These are phyloP conservation scores for Beauveria caledonica DNA, from an alignment of 2,329 filamentous ascomycete genomes.

Conservation along the genomic window DNA sequence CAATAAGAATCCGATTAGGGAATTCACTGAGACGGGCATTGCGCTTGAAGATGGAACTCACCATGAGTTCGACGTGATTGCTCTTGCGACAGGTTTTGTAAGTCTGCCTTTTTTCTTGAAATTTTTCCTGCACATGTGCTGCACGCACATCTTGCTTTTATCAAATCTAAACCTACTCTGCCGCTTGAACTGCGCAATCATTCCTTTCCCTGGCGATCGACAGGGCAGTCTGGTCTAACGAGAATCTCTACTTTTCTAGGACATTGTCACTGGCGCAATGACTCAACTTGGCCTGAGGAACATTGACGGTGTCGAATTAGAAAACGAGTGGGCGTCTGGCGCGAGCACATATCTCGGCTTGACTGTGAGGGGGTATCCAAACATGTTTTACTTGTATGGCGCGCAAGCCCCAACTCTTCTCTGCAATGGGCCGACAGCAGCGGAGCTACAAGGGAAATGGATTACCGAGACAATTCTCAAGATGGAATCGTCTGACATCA, in stretches of 20 bases:
- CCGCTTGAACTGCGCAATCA: too few species aligned
- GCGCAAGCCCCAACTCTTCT: slow-evolving; percentile 13
- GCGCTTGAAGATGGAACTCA: slow-evolving; percentile 24
- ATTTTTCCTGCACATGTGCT: not conserved
- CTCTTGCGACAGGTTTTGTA: slow-evolving; percentile 25
- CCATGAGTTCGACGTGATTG: slow-evolving; percentile 28
- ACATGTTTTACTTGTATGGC: slow-evolving; percentile 16
- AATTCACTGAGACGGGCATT: slow-evolving; percentile 32
- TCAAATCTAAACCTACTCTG: too few species aligned
- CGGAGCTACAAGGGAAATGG: slow-evolving; percentile 12
- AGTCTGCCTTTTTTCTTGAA: slow-evolving; percentile 17
- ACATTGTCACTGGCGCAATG: slow-evolving; percentile 17
- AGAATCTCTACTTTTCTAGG: slow-evolving; percentile 10
- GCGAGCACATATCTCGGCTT: slow-evolving; percentile 22
- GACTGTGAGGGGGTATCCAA: slow-evolving; percentile 14
- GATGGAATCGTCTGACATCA: not conserved
- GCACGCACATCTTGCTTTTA: too few species aligned
- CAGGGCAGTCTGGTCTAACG: not conserved
- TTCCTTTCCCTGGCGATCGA: not conserved
- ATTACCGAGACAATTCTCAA: not conserved
- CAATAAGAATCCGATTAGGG: slow-evolving; percentile 32
- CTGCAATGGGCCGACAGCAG: slow-evolving; percentile 14
- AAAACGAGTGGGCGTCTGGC: slow-evolving; percentile 15
- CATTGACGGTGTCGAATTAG: slow-evolving; percentile 22
- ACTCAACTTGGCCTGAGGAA: slow-evolving; percentile 21